phyloP scores from a whole-genome alignment of 2,329 filamentous ascomycete species.

The Lasiodiplodia hormozganensis region DNA sequence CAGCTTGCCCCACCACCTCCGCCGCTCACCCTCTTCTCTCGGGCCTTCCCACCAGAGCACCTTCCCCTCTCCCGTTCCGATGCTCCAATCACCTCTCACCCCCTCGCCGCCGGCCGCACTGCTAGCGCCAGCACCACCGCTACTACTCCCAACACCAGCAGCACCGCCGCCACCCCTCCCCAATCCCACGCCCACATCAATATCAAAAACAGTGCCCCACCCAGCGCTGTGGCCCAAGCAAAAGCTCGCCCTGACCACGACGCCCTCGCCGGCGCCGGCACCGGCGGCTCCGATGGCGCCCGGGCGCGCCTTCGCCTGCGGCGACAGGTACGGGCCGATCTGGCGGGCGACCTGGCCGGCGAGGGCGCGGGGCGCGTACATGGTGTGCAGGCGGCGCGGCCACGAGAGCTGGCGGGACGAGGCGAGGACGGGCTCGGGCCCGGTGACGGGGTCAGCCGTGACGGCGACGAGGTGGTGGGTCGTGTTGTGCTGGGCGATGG shows the following conservation, averaged over 20 bases:
- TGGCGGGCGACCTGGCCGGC: slow-evolving; percentile 50
- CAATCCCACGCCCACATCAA: slow-evolving; percentile 51
- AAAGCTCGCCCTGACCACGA: slow-evolving; percentile 54
- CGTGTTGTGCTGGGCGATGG: not conserved
- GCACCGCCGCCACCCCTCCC: not conserved
- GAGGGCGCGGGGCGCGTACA: slow-evolving; percentile 49
- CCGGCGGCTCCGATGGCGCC: slow-evolving; percentile 21
- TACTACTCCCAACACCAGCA: slow-evolving; percentile 51
- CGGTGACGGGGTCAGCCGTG: slow-evolving; percentile 38
- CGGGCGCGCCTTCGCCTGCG: slow-evolving; percentile 48
- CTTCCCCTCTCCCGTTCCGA: slow-evolving; percentile 37
- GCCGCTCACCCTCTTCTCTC: slow-evolving; percentile 52
- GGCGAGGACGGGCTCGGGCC: slow-evolving; percentile 34
- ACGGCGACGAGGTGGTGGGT: slow-evolving; percentile 14
- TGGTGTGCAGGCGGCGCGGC: slow-evolving; percentile 49
- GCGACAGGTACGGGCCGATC: slow-evolving; percentile 50
- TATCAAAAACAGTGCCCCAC: slow-evolving; percentile 52
- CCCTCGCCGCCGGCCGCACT: slow-evolving; percentile 48
- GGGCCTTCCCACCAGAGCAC: slow-evolving; percentile 51
- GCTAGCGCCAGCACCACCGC: slow-evolving; percentile 51
- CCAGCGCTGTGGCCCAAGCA: slow-evolving; percentile 47
- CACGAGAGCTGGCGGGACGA: slow-evolving; percentile 42
- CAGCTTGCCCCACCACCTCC: slow-evolving; percentile 51
- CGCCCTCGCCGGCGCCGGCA: slow-evolving; percentile 36
- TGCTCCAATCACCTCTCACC: slow-evolving; percentile 47